Conservation (phyloP, 1,284 basidiomycete species). For the Trametes versicolor region DNA sequence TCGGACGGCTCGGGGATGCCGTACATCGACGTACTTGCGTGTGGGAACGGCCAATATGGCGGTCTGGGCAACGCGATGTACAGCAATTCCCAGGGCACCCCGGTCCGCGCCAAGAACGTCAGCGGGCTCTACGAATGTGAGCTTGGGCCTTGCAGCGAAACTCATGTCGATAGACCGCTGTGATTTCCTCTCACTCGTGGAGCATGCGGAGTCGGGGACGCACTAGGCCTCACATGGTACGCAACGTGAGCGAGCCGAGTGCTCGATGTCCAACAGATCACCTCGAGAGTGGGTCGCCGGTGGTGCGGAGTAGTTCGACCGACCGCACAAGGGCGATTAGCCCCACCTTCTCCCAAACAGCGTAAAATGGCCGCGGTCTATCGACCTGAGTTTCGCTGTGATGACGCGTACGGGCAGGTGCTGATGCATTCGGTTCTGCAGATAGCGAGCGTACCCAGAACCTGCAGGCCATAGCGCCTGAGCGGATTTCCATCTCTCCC, state of each 20-base stretch:
- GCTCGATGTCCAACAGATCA: no score
- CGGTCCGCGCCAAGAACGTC: constrained; percentile 81
- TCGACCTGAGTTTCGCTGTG: no score
- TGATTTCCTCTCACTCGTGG: no score
- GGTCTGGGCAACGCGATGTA: constrained; percentile 87
- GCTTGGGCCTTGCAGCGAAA: not conserved
- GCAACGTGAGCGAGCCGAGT: no score
- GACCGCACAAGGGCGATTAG: no score
- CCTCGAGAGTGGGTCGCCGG: no score
- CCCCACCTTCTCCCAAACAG: no score
- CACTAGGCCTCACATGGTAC: no score
- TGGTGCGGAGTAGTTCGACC: no score
- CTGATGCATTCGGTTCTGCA: constrained; percentile 43
- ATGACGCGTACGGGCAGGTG: not conserved
- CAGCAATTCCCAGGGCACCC: constrained; percentile 78
- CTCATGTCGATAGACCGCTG: no score
- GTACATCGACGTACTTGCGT: constrained; percentile 79
- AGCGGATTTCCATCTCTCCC: constrained; percentile 77
- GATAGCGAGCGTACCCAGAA: constrained; percentile 73
- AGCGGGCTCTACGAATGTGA: constrained; percentile 88
- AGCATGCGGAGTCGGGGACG: no score
- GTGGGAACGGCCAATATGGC: constrained; percentile 88
- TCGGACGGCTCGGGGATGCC: constrained; percentile 49
- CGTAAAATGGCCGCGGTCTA: no score
- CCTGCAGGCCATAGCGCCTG: constrained; percentile 76